These are phyloP conservation scores for Rhizophagus clarus DNA, from an alignment of 192 early-diverging fungal species.

Conservation along the genomic window DNA sequence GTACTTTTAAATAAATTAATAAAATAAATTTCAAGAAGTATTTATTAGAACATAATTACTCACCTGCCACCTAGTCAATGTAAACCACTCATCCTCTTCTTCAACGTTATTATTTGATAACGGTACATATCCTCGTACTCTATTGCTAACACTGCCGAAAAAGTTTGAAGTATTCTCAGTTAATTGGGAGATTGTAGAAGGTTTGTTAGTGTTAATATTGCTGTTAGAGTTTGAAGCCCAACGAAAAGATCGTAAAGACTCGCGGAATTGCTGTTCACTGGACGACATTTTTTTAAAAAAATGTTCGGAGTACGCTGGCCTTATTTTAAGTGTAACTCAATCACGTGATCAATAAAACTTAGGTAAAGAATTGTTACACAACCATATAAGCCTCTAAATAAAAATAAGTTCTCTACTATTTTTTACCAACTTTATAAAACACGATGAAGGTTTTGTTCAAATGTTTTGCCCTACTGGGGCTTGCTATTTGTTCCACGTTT, in stretches of 20 bases:
- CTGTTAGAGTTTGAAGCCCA: slow-evolving; percentile 25
- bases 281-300: not conserved
- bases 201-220: slow-evolving; percentile 6
- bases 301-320: too few relatives aligned
- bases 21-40: too few relatives aligned
- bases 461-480: not conserved
- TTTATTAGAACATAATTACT: too few relatives aligned
- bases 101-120: slow-evolving; percentile 35
- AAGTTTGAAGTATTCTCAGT: slow-evolving; percentile 33
- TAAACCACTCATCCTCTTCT: slow-evolving; percentile 44
- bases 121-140: slow-evolving; percentile 48
- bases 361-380: too few relatives aligned
- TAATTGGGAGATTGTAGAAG: slow-evolving; percentile 28
- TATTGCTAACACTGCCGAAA: slow-evolving; percentile 39
- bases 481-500: not conserved
- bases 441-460: not conserved
- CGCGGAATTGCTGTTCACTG: slow-evolving; percentile 30
- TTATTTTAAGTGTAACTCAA: too few relatives aligned
- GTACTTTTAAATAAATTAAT: too few relatives aligned
- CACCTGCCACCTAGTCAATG: slow-evolving; percentile 43
- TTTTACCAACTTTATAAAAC: not conserved
- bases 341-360: too few relatives aligned
- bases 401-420: not conserved
- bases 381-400: not conserved
- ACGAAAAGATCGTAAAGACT: slow-evolving; percentile 25